Evolutionary conservation across 352 stramenopile genomes (phyloP).

Genomic region (Pythium myriotylum): DNA sequence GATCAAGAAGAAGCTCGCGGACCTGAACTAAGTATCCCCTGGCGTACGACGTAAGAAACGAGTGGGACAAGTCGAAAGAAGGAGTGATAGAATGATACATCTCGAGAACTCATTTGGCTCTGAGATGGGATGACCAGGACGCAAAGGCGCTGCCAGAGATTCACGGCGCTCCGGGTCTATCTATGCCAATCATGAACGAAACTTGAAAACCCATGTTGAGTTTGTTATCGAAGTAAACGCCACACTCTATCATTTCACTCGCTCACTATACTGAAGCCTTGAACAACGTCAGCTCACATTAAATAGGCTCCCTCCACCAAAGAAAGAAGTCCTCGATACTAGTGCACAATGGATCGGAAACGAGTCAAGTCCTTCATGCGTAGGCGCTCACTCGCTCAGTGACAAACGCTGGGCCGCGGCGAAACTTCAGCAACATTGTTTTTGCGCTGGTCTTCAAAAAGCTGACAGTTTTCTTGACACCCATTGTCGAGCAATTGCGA

Average conservation of each 20-base stretch:
- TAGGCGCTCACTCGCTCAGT: constrained; percentile 77
- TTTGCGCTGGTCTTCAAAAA: constrained; percentile 87
- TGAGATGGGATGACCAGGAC: no score
- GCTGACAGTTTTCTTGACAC: constrained; percentile 88
- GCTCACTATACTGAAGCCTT: not conserved
- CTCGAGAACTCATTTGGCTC: not conserved
- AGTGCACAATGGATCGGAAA: not conserved
- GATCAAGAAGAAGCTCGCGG: constrained; percentile 97
- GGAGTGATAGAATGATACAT: constrained; percentile 1
- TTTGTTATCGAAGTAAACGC: constrained; percentile 8
- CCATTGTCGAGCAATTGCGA: constrained; percentile 88
- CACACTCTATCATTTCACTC: constrained; percentile 17
- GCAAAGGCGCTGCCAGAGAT: no score
- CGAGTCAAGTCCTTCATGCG: constrained; percentile 54
- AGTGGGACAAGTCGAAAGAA: not conserved
- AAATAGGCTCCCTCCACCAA: constrained; percentile 11
- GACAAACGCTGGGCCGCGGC: constrained; percentile 72
- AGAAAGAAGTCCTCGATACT: not conserved
- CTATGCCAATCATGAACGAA: constrained; percentile 1
- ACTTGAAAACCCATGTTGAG: constrained; percentile 11
- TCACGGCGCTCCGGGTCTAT: no score
- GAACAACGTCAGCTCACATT: constrained; percentile 11
- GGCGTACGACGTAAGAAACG: no score
- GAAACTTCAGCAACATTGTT: constrained; percentile 86
- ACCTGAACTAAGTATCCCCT: constrained; percentile 54